These are phyloP conservation scores for Coccomyxa sp. DNA, from an alignment of 139 green algal genomes.

Conservation along the genomic window DNA sequence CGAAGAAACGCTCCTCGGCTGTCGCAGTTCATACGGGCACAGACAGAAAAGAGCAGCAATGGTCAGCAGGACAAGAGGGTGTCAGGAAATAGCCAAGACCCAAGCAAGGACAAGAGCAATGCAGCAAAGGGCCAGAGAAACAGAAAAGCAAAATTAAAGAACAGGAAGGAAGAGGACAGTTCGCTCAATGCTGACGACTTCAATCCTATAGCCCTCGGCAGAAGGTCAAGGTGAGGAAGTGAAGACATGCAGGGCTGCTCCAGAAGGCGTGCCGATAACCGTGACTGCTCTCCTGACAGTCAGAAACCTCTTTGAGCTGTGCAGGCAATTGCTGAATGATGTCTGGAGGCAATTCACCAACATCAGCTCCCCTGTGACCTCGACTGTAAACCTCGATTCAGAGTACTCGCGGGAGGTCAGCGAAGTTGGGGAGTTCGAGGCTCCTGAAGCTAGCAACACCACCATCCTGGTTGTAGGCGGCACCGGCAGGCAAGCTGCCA, in stretches of 20 bases:
- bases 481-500: constrained; percentile 52
- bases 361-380: constrained; percentile 33
- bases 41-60: no score
- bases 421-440: constrained; percentile 50
- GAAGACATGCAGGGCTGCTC: not conserved
- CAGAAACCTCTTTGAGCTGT: no score
- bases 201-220: constrained; percentile 75
- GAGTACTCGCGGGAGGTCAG: not conserved
- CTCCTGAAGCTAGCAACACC: constrained; percentile 70
- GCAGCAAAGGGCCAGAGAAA: no score
- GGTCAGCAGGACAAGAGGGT: no score
- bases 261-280: not conserved
- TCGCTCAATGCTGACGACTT: constrained; percentile 38
- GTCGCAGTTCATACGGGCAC: no score
- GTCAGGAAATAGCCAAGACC: no score
- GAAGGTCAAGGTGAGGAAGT: constrained; percentile 44
- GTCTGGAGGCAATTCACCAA: constrained; percentile 71
- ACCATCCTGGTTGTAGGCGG: constrained; percentile 93
- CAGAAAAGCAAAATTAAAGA: no score
- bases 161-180: not conserved
- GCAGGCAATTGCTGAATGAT: constrained; percentile 68
- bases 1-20: no score
- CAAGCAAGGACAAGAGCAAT: no score
- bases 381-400: not conserved
- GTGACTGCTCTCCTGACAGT: not conserved